phyloP scores from a whole-genome alignment of 2,329 filamentous ascomycete genomes.

The Leptographium radiaticola region DNA sequence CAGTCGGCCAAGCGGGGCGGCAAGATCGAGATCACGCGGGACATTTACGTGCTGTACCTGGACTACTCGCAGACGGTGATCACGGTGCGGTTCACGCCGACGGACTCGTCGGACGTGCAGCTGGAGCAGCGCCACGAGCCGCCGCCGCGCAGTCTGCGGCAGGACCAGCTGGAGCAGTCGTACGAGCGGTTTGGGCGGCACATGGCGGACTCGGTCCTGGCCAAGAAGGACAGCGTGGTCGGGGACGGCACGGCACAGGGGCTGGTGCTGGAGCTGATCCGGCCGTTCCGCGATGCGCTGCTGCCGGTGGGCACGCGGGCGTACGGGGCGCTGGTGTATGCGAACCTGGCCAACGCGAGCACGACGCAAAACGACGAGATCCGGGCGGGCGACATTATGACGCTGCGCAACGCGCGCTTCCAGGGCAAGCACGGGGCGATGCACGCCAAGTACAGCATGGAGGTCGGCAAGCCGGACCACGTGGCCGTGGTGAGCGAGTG shows the following conservation, averaged over 20 bases:
- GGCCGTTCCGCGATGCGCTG: slow-evolving; percentile 59
- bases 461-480: slow-evolving; percentile 81
- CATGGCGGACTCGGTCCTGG: slow-evolving; percentile 56
- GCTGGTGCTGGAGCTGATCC: slow-evolving; percentile 68
- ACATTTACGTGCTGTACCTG: slow-evolving; percentile 78
- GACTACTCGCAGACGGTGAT: slow-evolving; percentile 95
- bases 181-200: slow-evolving; percentile 70
- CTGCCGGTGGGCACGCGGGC: slow-evolving; percentile 75
- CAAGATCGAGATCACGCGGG: slow-evolving; percentile 59
- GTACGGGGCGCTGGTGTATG: slow-evolving; percentile 86
- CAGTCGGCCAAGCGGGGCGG: slow-evolving; percentile 56
- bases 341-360: slow-evolving; percentile 87
- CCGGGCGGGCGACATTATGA: slow-evolving; percentile 78
- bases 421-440: slow-evolving; percentile 91
- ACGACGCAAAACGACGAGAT: slow-evolving; percentile 89
- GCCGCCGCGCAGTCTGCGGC: slow-evolving; percentile 68
- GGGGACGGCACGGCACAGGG: slow-evolving; percentile 72
- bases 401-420: slow-evolving; percentile 84
- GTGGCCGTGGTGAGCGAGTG: slow-evolving; percentile 88
- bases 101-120: slow-evolving; percentile 48
- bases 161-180: slow-evolving; percentile 84
- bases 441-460: slow-evolving; percentile 83
- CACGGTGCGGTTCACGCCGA: slow-evolving; percentile 62
- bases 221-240: slow-evolving; percentile 67
- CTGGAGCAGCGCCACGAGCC: slow-evolving; percentile 79